Percentiles rank a stretch among this genome's conserved stretches.
phyloP scores from a whole-genome alignment of 1,284 basidiomycete genomes.

The Bjerkandera adusta region DNA sequence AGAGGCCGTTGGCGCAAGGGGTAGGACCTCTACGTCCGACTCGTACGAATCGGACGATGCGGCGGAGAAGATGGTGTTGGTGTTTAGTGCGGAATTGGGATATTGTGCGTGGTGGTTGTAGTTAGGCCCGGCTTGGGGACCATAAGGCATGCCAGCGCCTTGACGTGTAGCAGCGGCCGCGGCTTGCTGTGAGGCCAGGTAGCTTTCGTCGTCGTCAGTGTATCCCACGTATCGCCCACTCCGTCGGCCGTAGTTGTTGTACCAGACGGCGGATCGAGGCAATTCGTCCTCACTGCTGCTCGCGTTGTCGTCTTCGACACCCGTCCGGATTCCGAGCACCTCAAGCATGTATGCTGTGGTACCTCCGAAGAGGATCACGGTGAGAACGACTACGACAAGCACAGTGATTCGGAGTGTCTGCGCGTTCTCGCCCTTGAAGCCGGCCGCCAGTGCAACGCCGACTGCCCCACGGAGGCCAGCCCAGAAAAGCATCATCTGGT shows the following conservation, averaged over 20 bases:
- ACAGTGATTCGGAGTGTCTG: conserved; percentile 92
- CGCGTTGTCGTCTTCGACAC: conserved; percentile 90
- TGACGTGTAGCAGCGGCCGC: conserved; percentile 30
- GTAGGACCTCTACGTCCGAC: conserved; percentile 79
- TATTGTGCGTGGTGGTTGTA: conserved; percentile 62
- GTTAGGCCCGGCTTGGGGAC: conserved; percentile 27
- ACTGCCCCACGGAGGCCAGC: conserved; percentile 95
- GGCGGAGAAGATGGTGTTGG: conserved; percentile 47
- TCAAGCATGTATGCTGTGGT: conserved; percentile 97
- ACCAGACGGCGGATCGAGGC: conserved; percentile 28
- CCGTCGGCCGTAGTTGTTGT: conserved; percentile 18
- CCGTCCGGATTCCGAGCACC: conserved; percentile 93
- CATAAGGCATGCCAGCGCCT: conserved; percentile 52
- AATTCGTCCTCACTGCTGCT: conserved; percentile 76
- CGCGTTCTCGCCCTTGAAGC: conserved; percentile 91
- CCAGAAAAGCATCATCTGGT: conserved; percentile 99
- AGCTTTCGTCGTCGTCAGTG: conserved; percentile 46
- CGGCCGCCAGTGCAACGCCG: conserved; percentile 94
- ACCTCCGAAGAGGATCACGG: conserved; percentile 94
- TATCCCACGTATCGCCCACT: conserved; percentile 39
- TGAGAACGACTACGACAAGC: conserved; percentile 93
- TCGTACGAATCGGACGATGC: conserved; percentile 73
- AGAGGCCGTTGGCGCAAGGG: conserved; percentile 53
- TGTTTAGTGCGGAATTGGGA: conserved; percentile 26
- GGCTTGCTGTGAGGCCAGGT: conserved; percentile 34